Evolutionary conservation across 495 filamentous ascomycete genomes (phyloP).

Genomic region (Choiromyces venosus): DNA sequence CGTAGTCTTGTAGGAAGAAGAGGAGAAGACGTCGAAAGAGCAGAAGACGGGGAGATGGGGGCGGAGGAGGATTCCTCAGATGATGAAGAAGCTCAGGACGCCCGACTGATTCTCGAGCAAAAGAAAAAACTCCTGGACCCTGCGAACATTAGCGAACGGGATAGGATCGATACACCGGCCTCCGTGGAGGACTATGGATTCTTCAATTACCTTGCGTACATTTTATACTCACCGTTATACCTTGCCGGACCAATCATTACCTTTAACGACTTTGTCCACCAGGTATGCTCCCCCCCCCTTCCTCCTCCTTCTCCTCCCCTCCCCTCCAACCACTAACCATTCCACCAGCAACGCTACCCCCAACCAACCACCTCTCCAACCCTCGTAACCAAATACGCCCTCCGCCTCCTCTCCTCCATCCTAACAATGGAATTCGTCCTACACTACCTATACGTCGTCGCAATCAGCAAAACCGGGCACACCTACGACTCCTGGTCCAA

Average conservation of each 20-base stretch:
- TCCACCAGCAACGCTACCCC: slow-evolving; percentile 66
- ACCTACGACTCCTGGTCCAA: slow-evolving; percentile 57
- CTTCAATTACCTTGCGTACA: slow-evolving; percentile 78
- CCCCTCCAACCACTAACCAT: slow-evolving; percentile 56
- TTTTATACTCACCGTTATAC: slow-evolving; percentile 87
- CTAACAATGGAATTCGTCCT: slow-evolving; percentile 91
- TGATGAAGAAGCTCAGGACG: slow-evolving; percentile 12
- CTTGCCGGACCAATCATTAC: slow-evolving; percentile 88
- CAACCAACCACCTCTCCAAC: slow-evolving; percentile 58
- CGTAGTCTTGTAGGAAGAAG: slow-evolving; percentile 38
- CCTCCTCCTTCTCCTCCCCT: slow-evolving; percentile 47
- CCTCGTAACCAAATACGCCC: slow-evolving; percentile 65
- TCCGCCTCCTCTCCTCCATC: slow-evolving; percentile 74
- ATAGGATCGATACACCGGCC: slow-evolving; percentile 73
- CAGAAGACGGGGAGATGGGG: not conserved
- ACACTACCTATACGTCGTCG: slow-evolving; percentile 88
- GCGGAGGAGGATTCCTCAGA: slow-evolving; percentile 1
- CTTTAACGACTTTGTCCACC: slow-evolving; percentile 97
- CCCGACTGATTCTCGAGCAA: slow-evolving; percentile 44
- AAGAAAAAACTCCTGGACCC: slow-evolving; percentile 99
- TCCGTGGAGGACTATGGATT: slow-evolving; percentile 65
- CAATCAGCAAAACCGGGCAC: slow-evolving; percentile 76
- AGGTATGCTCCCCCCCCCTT: slow-evolving; percentile 56
- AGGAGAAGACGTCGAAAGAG: slow-evolving; percentile 27
- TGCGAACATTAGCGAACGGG: slow-evolving; percentile 73